phyloP scores from a whole-genome alignment of 495 filamentous ascomycete genomes.

The Xylaria intraflava region DNA sequence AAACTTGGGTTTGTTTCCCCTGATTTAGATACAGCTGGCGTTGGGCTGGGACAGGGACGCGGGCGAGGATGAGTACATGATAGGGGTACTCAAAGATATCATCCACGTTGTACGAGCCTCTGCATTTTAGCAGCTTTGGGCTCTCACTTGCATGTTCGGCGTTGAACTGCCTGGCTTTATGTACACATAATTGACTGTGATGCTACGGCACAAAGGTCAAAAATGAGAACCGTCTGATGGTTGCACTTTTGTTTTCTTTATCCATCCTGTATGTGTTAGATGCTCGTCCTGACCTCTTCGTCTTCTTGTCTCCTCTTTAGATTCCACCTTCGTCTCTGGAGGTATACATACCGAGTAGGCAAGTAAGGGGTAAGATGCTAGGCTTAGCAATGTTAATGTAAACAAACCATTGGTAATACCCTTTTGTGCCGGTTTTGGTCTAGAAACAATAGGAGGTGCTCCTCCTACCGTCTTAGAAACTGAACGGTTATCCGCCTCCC shows the following conservation, averaged over 20 bases:
- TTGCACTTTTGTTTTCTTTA: background rate
- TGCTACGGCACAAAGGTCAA: background rate
- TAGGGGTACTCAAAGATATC: background rate
- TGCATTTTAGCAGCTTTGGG: background rate
- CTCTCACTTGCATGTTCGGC: conserved; percentile 3
- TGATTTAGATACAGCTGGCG: conserved; percentile 8
- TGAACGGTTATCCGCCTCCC: too few species aligned
- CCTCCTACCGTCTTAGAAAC: too few species aligned
- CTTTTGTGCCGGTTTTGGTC: background rate
- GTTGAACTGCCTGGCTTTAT: background rate
- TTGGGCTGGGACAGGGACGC: background rate
- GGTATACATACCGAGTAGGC: too few species aligned
- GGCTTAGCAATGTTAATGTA: background rate
- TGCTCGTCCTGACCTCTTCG: background rate
- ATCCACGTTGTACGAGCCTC: background rate
- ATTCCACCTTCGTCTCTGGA: too few species aligned
- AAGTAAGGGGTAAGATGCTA: background rate
- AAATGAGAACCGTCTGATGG: background rate
- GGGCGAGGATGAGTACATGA: background rate
- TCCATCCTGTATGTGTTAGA: background rate
- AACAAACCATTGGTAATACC: background rate
- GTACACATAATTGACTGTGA: conserved; percentile 5
- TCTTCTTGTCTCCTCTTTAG: too few species aligned
- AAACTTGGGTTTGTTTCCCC: conserved; percentile 3
- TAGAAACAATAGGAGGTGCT: background rate